Percentiles rank a stretch among this genome's conserved stretches.
Conservation (phyloP, 2,329 filamentous ascomycete genomes). For the Cercospora zeae-maydis region DNA sequence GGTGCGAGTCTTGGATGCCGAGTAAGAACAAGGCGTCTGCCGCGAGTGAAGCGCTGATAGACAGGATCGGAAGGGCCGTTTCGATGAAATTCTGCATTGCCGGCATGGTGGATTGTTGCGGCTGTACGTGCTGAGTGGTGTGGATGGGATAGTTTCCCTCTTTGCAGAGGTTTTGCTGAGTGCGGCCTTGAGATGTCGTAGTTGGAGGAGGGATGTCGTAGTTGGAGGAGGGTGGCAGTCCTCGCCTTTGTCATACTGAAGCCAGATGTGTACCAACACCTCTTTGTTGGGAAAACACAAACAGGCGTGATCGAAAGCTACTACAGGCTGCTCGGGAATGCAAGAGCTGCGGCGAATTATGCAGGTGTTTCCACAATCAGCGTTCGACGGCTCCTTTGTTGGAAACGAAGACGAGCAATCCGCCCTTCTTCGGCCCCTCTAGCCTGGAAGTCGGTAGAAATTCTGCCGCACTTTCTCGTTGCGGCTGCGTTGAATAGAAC, state of each 20-base stretch:
- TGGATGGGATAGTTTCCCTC: not conserved
- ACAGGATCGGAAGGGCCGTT: not conserved
- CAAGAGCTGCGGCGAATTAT: not conserved
- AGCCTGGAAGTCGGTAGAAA: not conserved
- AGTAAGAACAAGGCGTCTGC: not conserved
- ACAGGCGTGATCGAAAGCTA: not conserved
- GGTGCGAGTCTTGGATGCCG: not conserved
- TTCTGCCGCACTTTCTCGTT: not conserved
- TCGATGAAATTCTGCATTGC: not conserved
- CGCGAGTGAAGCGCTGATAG: not conserved
- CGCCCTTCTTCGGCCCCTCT: not conserved
- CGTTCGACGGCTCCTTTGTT: not conserved
- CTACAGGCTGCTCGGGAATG: not conserved
- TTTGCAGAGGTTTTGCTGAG: not conserved
- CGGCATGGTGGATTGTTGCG: not conserved
- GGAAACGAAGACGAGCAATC: not conserved
- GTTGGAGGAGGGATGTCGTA: too few relatives aligned
- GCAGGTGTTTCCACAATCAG: too few relatives aligned
- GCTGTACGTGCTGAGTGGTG: not conserved
- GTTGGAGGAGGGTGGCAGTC: not conserved
- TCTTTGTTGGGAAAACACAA: not conserved
- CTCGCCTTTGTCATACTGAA: not conserved
- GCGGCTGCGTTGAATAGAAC: not conserved
- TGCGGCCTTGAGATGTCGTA: not conserved
- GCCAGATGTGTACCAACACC: not conserved